These are phyloP conservation scores for Globisporangium canariense DNA, from an alignment of 352 stramenopile genomes.

Conservation along the genomic window DNA sequence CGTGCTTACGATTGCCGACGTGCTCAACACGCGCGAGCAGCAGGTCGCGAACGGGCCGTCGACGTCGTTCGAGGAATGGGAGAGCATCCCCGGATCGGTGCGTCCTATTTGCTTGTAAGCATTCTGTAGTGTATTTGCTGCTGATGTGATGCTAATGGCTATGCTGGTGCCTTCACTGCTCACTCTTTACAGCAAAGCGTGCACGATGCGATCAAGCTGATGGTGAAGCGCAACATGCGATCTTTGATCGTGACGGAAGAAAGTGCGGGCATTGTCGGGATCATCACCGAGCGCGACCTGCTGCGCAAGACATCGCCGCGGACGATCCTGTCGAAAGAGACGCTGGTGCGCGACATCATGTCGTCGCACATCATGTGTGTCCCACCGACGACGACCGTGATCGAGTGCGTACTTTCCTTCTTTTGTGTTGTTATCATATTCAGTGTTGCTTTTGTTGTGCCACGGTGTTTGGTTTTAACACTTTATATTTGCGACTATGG, in stretches of 20 bases:
- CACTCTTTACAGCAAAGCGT: conserved; percentile 51
- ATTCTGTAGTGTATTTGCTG: not conserved
- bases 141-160: not conserved
- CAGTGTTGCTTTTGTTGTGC: not conserved
- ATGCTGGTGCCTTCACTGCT: not conserved
- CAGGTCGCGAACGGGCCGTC: conserved; percentile 36
- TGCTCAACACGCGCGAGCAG: conserved; percentile 55
- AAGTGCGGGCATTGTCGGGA: conserved; percentile 67
- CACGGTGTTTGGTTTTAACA: not conserved
- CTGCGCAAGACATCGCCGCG: conserved; percentile 71
- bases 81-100: conserved; percentile 66
- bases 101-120: conserved; percentile 2
- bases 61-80: conserved; percentile 65
- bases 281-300: conserved; percentile 82
- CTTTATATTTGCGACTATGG: not conserved
- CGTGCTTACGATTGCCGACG: conserved; percentile 70
- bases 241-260: conserved; percentile 81
- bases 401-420: conserved; percentile 47
- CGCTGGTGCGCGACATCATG: conserved; percentile 77
- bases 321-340: conserved; percentile 41
- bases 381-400: conserved; percentile 70
- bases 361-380: conserved; percentile 86
- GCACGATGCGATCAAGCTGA: conserved; percentile 69
- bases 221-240: conserved; percentile 78
- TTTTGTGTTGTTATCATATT: not conserved